Evolutionary conservation across 306 rosid species (phyloP), one percentile per base, ranked within the genome.

Genomic region (Neltuma alba): DNA sequence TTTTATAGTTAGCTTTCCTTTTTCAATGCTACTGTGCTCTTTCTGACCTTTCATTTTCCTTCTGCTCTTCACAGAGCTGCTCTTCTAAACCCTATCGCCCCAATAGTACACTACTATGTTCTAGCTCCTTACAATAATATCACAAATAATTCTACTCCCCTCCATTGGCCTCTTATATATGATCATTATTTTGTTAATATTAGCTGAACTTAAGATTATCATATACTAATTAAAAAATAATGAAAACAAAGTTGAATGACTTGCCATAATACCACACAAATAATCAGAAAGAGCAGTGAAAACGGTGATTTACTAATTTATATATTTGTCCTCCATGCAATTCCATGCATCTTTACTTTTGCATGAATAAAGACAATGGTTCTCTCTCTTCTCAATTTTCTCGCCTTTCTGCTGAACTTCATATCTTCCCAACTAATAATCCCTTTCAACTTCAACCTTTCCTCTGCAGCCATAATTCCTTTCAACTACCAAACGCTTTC

Each of bases 281-380:
- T 1, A 41, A 41, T n/a, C n/a, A n/a, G n/a, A n/a, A n/a, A 41
- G 45, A 41, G 45, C 10, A 41, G 27, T 20, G 27, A 8, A 52
- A 52, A 52, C 8, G 7, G 58, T 6, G 2, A 16, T 74, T 74
- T 36, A 25, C 8, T 11, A 58, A 3, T 0, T 28, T 61, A 45
- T 21, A 7, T 64, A 25, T 36, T 86, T 84, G 80, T 74, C 64
- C 76, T 74, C 47, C 87, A 84, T 90, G 88, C 79, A 82, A 31
- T 57, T 66, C 36, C 84, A 75, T 75, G 80, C 79, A 57, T 31
- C 80, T 40, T 42, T 64, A 36, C 21, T 81, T 34, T 79, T 90
- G 87, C 89, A 75, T 77, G 82, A 66, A 14, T 13, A 27, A 36
- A 75, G 71, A 14, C n/a, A 38, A 36, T 20, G 14, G 23, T 3